Evolutionary conservation across 2,329 filamentous ascomycete genomes (phyloP).

Genomic region (Penicillium concentricum): DNA sequence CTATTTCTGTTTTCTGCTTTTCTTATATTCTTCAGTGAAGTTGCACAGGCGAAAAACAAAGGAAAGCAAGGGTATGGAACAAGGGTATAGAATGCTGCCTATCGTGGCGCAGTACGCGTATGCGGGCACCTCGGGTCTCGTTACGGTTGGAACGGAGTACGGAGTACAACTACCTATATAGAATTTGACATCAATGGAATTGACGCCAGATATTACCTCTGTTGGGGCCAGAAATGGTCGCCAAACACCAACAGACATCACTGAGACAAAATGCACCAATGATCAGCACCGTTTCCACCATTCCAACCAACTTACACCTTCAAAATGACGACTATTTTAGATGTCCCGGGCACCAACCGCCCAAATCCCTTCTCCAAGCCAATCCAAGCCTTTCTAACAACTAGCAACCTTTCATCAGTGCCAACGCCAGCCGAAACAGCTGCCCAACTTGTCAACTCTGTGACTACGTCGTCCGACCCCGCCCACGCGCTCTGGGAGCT

Average conservation of each 20-base stretch:
- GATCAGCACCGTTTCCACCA: not conserved
- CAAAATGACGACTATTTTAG: not conserved
- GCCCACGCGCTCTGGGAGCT: not conserved
- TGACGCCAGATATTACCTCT: not conserved
- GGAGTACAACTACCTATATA: not conserved
- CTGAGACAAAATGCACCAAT: too few species aligned
- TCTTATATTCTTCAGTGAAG: not conserved
- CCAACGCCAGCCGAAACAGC: not conserved
- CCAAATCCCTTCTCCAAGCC: not conserved
- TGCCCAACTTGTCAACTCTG: not conserved
- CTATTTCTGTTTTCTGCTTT: not conserved
- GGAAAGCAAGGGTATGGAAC: slow-evolving; percentile 14
- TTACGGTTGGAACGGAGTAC: slow-evolving; percentile 15
- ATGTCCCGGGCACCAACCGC: not conserved
- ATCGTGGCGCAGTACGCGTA: slow-evolving; percentile 25
- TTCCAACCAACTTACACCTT: not conserved
- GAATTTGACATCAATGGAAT: not conserved
- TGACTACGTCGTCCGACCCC: not conserved
- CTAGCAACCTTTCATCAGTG: not conserved
- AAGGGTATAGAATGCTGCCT: slow-evolving; percentile 19
- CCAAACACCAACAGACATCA: too few species aligned
- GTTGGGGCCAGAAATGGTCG: not conserved
- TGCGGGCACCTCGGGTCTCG: slow-evolving; percentile 8
- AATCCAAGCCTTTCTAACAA: not conserved
- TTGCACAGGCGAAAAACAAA: slow-evolving; percentile 2